Base-by-base conservation (phyloP, 2,329 filamentous ascomycete species). In the Aspergillus sp. region DNA sequence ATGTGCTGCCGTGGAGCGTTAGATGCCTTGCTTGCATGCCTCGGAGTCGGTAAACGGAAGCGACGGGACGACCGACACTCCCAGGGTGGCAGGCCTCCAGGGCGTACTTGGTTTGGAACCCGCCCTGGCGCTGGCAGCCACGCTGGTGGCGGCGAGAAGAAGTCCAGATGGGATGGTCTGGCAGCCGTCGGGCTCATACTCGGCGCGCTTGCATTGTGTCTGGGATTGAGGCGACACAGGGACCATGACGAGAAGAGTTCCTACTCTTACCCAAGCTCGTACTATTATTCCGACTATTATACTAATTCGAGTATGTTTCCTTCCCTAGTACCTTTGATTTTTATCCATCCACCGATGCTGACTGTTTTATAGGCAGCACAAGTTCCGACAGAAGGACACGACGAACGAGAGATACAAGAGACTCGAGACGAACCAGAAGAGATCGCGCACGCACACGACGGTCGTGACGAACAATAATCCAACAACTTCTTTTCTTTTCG, bases 211-310 rank as follows among this genome's bases (percentile, higher is more conserved):
- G 71, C 72, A 7, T 53, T 74, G 12, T 67, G 70, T 40, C 56
- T 75, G 39, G 73, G 73, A 5, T 47, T 75, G 56, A 71, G 66
- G 61, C 65, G 71, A 51, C 64, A 60, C 48, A 63, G 55, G 44
- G 57, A 66, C 34, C 28, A 42, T 32, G 10, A 69, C 30, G 61
- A 65, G 43, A 72, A 71, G 58, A 70, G 62, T 53, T 57, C 59
- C 43, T 65, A 62, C 42, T 64, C 61, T 26, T 65, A 63, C 55
- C 65, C 62, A 33, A 71, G 64, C 51, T 64, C 62, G 10, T 69
- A 69, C 52, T 69, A 66, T 48, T 65, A 66, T 34, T 67, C 63
- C 28, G 62, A 66, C 44, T 67, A 66, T 50, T 65, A 64, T 47
- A 70, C 68, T 35, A 70, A 67, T 54, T 58, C 61, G 52, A 73